Evolutionary conservation across 352 stramenopile genomes (phyloP), one percentile per base, ranked within the genome.

Genomic region (Phytophthora constricta): DNA sequence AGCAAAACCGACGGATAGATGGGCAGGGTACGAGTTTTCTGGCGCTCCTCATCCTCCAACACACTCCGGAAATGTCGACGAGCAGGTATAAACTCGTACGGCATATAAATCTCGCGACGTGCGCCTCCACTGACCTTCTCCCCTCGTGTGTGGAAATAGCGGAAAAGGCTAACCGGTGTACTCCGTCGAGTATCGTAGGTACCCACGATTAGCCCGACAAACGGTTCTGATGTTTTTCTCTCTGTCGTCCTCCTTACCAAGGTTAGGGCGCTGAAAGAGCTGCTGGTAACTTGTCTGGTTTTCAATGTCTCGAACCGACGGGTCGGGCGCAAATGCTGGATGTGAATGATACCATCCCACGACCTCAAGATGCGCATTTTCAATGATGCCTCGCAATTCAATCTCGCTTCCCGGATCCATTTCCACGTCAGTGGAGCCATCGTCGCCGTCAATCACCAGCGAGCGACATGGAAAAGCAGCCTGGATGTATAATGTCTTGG

Each of bases 271-370:
- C 69, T 85, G 81, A 55, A 98, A 97, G 20, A 98, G 73, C 23
- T 91, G 73, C 63, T 98, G 96, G 66, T 98, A 98, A 60, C 82
- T 97, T 10, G 77, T 79, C 75, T 98, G 96, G 65, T 98, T 98
- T 56, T 97, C 89, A 66, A 98, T 98, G 57, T 98, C 96, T 33
- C 89, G 94, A 49, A 98, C 77, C 0, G 89, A 97, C 14, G 96
- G 96, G 70, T 98, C 90, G 2, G 95, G 92, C 17, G 91, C 84
- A 76, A 98, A 98, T 25, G 82, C 87, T 13, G 96, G 96, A 69
- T 98, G 95, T 9, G 87, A 97, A 72, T 98, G 96, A 60, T 98
- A 98, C 96, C 96, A 98, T 4, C 96, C 96, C 4, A 98, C 92
- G 43, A 98, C 91, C 56, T 95, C 87, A 4, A 98, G 65, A 51